Percentiles rank a stretch among this genome's conserved stretches.
Evolutionary conservation across 495 filamentous ascomycete genomes (phyloP).

Genomic region (Aspergillus conjunctus): DNA sequence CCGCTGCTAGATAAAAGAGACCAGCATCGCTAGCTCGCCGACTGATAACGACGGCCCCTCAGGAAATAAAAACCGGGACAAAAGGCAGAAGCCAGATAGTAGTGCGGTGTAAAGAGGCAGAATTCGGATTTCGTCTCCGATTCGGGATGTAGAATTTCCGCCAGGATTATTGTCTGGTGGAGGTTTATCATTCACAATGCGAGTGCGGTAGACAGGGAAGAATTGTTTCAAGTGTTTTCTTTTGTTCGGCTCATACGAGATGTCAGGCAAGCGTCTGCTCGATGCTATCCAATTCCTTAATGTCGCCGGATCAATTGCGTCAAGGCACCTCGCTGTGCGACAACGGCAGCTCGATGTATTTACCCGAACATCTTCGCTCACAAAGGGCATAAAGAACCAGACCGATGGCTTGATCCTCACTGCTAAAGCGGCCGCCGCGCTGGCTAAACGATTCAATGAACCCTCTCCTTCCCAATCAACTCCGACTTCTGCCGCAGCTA

Average conservation of each 20-base stretch:
- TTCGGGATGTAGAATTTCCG: not conserved
- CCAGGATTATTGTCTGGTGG: not conserved
- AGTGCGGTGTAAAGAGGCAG: slow-evolving; percentile 17
- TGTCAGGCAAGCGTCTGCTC: slow-evolving; percentile 72
- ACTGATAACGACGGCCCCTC: not conserved
- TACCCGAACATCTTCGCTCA: slow-evolving; percentile 72
- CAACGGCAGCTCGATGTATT: slow-evolving; percentile 77
- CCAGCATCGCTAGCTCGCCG: not conserved
- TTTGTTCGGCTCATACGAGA: slow-evolving; percentile 27
- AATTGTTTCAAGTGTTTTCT: not conserved
- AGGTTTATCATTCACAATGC: slow-evolving; percentile 13
- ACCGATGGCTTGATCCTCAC: slow-evolving; percentile 65
- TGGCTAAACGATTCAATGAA: slow-evolving; percentile 59
- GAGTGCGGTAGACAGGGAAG: slow-evolving; percentile 29
- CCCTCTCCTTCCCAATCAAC: slow-evolving; percentile 20
- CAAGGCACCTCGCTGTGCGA: slow-evolving; percentile 78
- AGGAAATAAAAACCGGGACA: not conserved
- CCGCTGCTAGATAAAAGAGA: not conserved
- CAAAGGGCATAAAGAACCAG: slow-evolving; percentile 65
- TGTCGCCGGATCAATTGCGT: slow-evolving; percentile 74
- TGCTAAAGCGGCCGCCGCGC: slow-evolving; percentile 61
- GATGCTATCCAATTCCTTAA: slow-evolving; percentile 78
- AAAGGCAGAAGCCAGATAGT: not conserved
- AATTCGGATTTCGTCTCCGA: slow-evolving; percentile 9
- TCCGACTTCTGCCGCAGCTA: slow-evolving; percentile 5